A percentile compares a stretch with the other conserved stretches of the same genome.
Conservation (phyloP, 805 yeast genomes). For the Candida piceae region DNA sequence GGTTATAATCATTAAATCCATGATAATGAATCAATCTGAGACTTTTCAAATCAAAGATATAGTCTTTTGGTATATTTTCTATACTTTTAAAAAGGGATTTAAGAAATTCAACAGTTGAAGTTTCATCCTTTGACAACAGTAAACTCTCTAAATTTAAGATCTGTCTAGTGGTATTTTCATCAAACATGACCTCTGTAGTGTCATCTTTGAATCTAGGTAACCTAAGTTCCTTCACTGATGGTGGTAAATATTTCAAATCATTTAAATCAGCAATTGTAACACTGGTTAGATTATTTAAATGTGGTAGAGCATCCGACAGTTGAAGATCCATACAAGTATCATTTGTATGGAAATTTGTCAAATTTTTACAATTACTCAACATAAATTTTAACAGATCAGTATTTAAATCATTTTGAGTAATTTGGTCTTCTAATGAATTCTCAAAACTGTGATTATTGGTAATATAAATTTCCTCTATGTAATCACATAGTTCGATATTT, state of each 20-base stretch:
- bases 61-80: too few species aligned
- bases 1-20: constrained; percentile 37
- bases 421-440: constrained; percentile 19
- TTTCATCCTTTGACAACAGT: constrained; percentile 12
- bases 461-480: constrained; percentile 33
- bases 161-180: not conserved
- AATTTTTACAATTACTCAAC: constrained; percentile 10
- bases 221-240: constrained; percentile 12
- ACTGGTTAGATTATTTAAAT: constrained; percentile 5
- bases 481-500: constrained; percentile 30
- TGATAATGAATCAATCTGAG: constrained; percentile 43
- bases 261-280: constrained; percentile 16
- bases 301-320: constrained; percentile 1
- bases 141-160: constrained; percentile 7
- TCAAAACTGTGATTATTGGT: constrained; percentile 17
- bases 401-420: constrained; percentile 10
- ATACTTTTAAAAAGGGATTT: constrained; percentile 25
- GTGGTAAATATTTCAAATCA: constrained; percentile 17
- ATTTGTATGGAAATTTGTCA: constrained; percentile 12
- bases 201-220: constrained; percentile 10
- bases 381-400: constrained; percentile 20
- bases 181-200: constrained; percentile 3
- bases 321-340: constrained; percentile 2
- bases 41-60: constrained; percentile 28
- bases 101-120: constrained; percentile 31